These are phyloP conservation scores for Leccinum huronense DNA, from an alignment of 1,284 basidiomycete genomes.

Conservation along the genomic window DNA sequence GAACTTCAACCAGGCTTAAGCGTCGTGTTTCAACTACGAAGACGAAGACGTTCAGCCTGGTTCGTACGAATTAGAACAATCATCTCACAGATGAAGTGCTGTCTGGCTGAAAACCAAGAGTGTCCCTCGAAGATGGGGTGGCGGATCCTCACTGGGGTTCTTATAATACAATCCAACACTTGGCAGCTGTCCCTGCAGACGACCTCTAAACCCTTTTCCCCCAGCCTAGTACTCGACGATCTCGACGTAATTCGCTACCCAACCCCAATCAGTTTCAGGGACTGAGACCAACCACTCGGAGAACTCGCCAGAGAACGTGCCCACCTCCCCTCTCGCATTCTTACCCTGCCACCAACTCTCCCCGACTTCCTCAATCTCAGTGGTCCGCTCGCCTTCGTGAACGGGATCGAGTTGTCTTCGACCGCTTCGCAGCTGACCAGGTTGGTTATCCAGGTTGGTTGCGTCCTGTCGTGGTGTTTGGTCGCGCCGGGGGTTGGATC, in stretches of 20 bases:
- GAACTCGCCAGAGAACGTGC: conserved; percentile 82
- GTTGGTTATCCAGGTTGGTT: too few relatives aligned
- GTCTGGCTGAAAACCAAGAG: conserved; percentile 42
- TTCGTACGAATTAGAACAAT: conserved; percentile 53
- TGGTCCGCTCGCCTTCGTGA: conserved; percentile 80
- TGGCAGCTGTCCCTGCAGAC: too few relatives aligned
- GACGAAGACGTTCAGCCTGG: conserved; percentile 42
- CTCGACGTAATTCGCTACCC: conserved; percentile 27
- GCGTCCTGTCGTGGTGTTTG: too few relatives aligned
- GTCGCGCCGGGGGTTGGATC: background rate
- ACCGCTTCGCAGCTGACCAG: conserved; percentile 73
- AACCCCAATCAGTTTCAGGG: background rate
- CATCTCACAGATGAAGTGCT: conserved; percentile 34
- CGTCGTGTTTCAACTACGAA: conserved; percentile 33
- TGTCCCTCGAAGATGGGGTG: conserved; percentile 48
- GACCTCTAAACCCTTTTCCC: background rate
- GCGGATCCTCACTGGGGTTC: conserved; percentile 2
- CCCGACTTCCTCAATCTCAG: conserved; percentile 65
- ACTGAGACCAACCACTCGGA: background rate
- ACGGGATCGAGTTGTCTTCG: conserved; percentile 87
- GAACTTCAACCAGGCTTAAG: conserved; percentile 30
- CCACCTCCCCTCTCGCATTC: conserved; percentile 58
- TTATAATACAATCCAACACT: too few relatives aligned
- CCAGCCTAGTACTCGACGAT: conserved; percentile 12
- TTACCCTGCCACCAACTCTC: conserved; percentile 92